Evolutionary conservation across 345 rosid genomes (phyloP).

Genomic region (Arabidopsis suecica): DNA sequence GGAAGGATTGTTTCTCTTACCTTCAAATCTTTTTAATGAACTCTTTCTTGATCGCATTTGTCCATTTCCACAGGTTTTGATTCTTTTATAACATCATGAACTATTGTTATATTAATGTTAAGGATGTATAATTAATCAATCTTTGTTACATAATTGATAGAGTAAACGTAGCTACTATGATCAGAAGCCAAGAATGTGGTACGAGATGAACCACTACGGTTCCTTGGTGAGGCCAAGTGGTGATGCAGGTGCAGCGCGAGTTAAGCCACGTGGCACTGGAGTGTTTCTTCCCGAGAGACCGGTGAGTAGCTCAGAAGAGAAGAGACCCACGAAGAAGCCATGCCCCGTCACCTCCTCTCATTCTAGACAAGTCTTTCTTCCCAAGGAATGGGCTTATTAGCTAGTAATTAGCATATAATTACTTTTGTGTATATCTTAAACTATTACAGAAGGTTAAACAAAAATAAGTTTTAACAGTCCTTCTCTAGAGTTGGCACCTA

Average conservation of each 20-base stretch:
- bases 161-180: conserved; percentile 2
- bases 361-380: conserved; percentile 43
- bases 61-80: conserved; percentile 40
- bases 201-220: conserved; percentile 9
- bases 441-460: conserved; percentile 2
- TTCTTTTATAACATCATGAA: background rate
- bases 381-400: conserved; percentile 46
- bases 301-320: conserved; percentile 18
- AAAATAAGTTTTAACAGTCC: background rate
- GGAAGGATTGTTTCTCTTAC: conserved; percentile 45
- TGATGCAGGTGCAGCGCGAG: background rate
- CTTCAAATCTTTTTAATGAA: conserved; percentile 43
- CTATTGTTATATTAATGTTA: background rate
- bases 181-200: conserved; percentile 23
- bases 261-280: conserved; percentile 44
- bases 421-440: conserved; percentile 27
- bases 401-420: conserved; percentile 4
- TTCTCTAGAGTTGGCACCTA: background rate
- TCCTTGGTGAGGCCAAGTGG: conserved; percentile 1
- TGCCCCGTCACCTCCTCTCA: conserved; percentile 29
- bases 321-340: conserved; percentile 29
- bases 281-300: conserved; percentile 45
- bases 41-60: conserved; percentile 36
- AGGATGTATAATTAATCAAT: conserved; percentile 7
- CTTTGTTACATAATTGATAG: conserved; percentile 21